A percentile compares a stretch with the other conserved stretches of the same genome.
phyloP scores from a whole-genome alignment of 2,329 filamentous ascomycete species.

The Clarireedia hainanense region DNA sequence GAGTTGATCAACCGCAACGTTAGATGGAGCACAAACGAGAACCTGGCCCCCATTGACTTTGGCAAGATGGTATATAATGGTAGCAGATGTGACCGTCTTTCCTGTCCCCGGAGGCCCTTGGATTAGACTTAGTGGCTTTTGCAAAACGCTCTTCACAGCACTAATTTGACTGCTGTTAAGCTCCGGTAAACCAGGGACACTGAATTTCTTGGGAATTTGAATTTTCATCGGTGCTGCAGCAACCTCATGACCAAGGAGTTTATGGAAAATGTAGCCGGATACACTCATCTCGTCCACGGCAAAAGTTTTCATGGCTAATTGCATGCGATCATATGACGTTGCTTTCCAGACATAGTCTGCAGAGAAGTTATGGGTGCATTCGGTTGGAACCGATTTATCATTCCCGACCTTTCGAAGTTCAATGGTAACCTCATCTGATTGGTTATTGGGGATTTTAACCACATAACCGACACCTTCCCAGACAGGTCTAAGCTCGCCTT shows the following conservation, averaged over 20 bases:
- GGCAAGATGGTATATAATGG: conserved; percentile 94
- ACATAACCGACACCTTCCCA: conserved; percentile 99
- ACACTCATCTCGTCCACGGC: conserved; percentile 97
- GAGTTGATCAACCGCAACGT: conserved; percentile 96
- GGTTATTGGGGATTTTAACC: conserved; percentile 98
- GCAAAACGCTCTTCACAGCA: conserved; percentile 89
- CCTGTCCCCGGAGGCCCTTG: conserved; percentile 95
- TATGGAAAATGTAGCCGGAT: conserved; percentile 97
- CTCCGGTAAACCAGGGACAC: conserved; percentile 86
- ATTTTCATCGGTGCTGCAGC: conserved; percentile 93
- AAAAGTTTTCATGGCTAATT: conserved; percentile 98
- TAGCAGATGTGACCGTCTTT: conserved; percentile 97
- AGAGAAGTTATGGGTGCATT: conserved; percentile 96
- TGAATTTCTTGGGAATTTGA: conserved; percentile 92
- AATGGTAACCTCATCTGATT: conserved; percentile 93
- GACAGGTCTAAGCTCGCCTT: conserved; percentile 79
- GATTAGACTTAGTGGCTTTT: conserved; percentile 89
- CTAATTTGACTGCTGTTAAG: conserved; percentile 93
- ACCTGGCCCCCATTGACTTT: conserved; percentile 95
- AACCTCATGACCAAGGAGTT: conserved; percentile 89
- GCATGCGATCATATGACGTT: conserved; percentile 98
- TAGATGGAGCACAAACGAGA: conserved; percentile 92
- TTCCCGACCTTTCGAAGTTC: conserved; percentile 91
- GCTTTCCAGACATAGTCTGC: conserved; percentile 99
- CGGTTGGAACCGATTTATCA: conserved; percentile 91